Base-by-base conservation (phyloP, 2,329 filamentous ascomycete species). In the Magnaporthiopsis rhizophila region DNA sequence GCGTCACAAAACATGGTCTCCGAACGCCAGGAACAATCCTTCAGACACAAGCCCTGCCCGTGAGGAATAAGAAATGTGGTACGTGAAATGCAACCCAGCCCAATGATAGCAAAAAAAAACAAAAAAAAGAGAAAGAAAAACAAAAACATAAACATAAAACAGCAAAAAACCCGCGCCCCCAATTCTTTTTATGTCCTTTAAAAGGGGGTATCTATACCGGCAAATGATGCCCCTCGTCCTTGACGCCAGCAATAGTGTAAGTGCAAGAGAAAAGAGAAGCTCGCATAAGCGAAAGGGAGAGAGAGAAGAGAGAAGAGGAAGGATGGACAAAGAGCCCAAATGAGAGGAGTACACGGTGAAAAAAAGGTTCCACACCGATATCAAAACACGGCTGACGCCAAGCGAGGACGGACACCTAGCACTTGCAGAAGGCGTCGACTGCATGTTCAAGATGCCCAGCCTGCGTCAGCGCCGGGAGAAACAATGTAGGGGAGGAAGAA, bases 91-190 rank as follows among this genome's bases (percentile, higher is more conserved):
- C 32, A 24, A 50, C 11, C n/a, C 21, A 30, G 24, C 18, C 24
- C 57, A 62, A 8, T 7, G 57, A 32, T 21, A 34, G 2, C 34
- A 64, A 50, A 45, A 58, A n/a, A 50, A 24, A 26, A 13, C 1
- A 38, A 12, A 38, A 38, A 38, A 64, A 62, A 59, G 61, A 63
- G 28, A 30, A 18, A 24, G 36, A 59, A 34, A 30, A 59, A 60
- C n/a, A 24, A 34, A 30, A 26, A 9, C 3, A 56, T 28, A 36
- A 59, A 58, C n/a, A 24, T 21, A 30, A 26, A 9, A 12, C 5
- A 36, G 8, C 5, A 18, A 9, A 18, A 11, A 58, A 58, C 30
- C 57, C 57, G 3, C 12, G 26, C 30, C 57, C 30, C 57, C 57
- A 3, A 58, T 30, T 26, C 57, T 32, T 58, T 58, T 28, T 58